Percentiles rank a stretch among this genome's conserved stretches.
Conservation (phyloP, 768 basidiomycete species). For the Macrolepiota fuliginosa region DNA sequence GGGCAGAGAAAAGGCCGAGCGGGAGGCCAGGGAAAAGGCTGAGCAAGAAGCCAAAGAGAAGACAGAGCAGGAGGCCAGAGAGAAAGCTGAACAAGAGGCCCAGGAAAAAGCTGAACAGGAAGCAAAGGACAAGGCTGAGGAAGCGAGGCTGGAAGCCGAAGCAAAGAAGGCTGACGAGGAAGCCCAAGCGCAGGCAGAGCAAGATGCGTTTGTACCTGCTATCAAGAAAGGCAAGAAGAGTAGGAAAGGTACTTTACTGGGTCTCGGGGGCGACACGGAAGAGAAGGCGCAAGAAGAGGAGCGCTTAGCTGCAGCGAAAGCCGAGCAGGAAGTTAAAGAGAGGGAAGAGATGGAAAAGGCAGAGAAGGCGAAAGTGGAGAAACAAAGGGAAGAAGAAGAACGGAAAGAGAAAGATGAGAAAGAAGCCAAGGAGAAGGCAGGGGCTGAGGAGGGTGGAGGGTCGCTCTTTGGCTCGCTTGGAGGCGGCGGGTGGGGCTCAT, state of each 20-base stretch:
- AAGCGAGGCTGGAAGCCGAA: neutral
- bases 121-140: neutral
- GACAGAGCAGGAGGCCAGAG: conserved; percentile 12
- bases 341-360: neutral
- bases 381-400: conserved; percentile 15
- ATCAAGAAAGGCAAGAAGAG: conserved; percentile 4
- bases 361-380: conserved; percentile 7
- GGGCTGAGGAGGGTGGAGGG: conserved; percentile 10
- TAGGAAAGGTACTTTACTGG: conserved; percentile 4
- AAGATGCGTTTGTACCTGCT: neutral
- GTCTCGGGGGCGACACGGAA: conserved; percentile 4
- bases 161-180: conserved; percentile 3
- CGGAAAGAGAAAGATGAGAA: conserved; percentile 18
- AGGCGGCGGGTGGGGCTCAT: neutral
- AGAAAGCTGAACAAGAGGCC: neutral
- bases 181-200: neutral
- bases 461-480: conserved; percentile 11
- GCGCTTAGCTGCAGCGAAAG: neutral
- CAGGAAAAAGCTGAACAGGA: conserved; percentile 13
- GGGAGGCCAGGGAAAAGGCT: neutral
- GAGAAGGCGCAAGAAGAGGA: conserved; percentile 15
- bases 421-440: conserved; percentile 13
- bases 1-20: neutral
- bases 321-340: conserved; percentile 10
- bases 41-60: conserved; percentile 12